Percentiles rank a stretch among this genome's conserved stretches.
These are phyloP conservation scores for Microbotryum scabiosae DNA, from an alignment of 1,284 basidiomycete genomes.

Conservation along the genomic window DNA sequence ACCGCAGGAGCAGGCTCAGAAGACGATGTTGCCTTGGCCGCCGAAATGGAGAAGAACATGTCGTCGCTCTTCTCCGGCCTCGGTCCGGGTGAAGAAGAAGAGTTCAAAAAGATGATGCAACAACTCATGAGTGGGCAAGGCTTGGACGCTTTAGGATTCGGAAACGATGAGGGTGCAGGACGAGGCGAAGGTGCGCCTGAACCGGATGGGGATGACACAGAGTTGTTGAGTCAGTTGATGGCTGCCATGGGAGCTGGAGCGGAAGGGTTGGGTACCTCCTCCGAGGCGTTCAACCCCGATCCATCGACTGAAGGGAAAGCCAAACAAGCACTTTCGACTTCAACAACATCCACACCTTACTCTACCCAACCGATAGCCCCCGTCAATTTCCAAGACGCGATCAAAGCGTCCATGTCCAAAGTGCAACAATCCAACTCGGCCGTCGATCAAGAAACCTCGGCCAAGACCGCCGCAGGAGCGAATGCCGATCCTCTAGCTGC, in stretches of 20 bases:
- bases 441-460: conserved; percentile 40
- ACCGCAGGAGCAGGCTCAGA: conserved; percentile 2
- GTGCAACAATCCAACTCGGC: conserved; percentile 60
- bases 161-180: too few species aligned
- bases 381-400: conserved; percentile 62
- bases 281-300: neutral
- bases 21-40: conserved; percentile 51
- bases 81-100: conserved; percentile 34
- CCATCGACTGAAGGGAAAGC: neutral
- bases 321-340: conserved; percentile 23
- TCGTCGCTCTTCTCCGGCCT: conserved; percentile 71
- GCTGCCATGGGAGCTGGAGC: conserved; percentile 11
- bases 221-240: conserved; percentile 45
- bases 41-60: conserved; percentile 71
- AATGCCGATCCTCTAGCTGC: conserved; percentile 41
- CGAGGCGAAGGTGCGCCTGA: too few species aligned
- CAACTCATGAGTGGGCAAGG: neutral
- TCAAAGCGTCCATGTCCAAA: conserved; percentile 70
- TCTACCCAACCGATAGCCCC: conserved; percentile 10
- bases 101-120: conserved; percentile 20
- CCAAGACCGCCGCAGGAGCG: conserved; percentile 41
- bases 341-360: neutral
- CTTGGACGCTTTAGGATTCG: too few species aligned
- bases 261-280: conserved; percentile 3
- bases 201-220: neutral